Base-by-base conservation (phyloP, 176 grass and related monocot genomes). In the Eleusine indica region DNA sequence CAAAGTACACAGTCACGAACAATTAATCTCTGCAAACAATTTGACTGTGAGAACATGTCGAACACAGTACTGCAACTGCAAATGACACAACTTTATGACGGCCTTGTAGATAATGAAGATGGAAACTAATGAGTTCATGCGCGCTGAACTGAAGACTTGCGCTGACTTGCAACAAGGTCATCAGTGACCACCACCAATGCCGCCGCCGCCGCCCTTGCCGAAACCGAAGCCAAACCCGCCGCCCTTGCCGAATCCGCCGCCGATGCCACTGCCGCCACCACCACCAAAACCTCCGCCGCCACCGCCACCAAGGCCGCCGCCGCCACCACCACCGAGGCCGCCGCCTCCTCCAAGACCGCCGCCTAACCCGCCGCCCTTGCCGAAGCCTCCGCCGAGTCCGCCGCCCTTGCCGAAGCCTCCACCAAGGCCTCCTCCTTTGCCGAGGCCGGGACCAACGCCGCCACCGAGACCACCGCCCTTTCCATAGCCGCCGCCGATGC, bases 201-300 rank as follows among this genome's bases (percentile, higher is more conserved):
- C 80, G 6, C 80, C 4, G 5, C 87, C 82, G 0, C 87, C 82
- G 7, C 82, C 82, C 3, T 85, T 81, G 22, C 82, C 76, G 3
- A 52, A 61, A 3, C 82, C 88, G 2, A 64, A 81, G 7, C 85
- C 81, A 0, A 88, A 9, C 0, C 81, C 89, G 40, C 47, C 30
- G 0, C 82, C 82, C 0, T 72, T 53, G 1, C 80, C 85, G 0
- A 85, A 60, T 1, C 80, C 86, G 39, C 22, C 83, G 0, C 56
- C 56, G 7, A 60, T 7, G 1, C 56, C 56, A 25, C 18, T 4
- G 0, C 16, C 52, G 14, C 19, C 21, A 8, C 80, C 84, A 1
- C 66, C 79, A 0, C 88, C 88, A 17, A 86, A 13, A 4, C 58
- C 58, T 21, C n/a, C 58, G n/a, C 58, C 58, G 1, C 35, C 76